Conservation (phyloP, 176 grass and related monocot species). For the Dendrocalamus sinicus region DNA sequence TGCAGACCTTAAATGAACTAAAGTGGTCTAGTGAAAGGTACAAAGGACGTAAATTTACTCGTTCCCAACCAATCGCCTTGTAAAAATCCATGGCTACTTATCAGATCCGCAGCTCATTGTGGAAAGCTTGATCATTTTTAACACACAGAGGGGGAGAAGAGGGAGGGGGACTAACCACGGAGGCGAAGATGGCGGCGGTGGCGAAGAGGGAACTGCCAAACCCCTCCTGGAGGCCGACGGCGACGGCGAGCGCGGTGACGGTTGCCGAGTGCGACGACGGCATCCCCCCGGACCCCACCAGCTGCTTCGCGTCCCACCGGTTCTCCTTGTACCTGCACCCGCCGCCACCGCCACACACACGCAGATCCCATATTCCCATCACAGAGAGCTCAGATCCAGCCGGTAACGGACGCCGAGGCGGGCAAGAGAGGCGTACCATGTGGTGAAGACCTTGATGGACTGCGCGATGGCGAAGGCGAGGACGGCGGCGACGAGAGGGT, state of each 20-base stretch:
- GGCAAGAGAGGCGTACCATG: conserved; percentile 54
- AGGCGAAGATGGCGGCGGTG: conserved; percentile 77
- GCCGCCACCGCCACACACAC: neutral
- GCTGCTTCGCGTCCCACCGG: conserved; percentile 86
- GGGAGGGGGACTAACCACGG: conserved; percentile 54
- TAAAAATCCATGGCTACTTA: neutral
- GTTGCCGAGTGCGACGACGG: conserved; percentile 89
- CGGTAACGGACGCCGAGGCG: neutral
- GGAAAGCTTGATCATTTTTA: neutral
- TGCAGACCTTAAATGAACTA: too few relatives aligned
- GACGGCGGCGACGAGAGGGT: conserved; percentile 69
- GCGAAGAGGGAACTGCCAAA: conserved; percentile 73
- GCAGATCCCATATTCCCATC: conserved; percentile 27
- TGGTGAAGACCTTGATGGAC: conserved; percentile 80
- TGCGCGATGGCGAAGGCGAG: conserved; percentile 83
- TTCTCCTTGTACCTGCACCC: conserved; percentile 82
- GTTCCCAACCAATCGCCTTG: neutral
- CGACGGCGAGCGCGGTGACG: conserved; percentile 72
- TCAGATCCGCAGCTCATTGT: neutral
- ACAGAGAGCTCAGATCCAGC: conserved; percentile 45
- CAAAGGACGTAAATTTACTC: neutral
- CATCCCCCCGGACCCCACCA: conserved; percentile 87
- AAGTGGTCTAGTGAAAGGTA: too few relatives aligned
- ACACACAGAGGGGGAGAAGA: neutral
- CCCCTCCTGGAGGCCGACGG: conserved; percentile 69